These are phyloP conservation scores for Colletotrichum sp. DNA, from an alignment of 2,329 filamentous ascomycete genomes.

Conservation along the genomic window DNA sequence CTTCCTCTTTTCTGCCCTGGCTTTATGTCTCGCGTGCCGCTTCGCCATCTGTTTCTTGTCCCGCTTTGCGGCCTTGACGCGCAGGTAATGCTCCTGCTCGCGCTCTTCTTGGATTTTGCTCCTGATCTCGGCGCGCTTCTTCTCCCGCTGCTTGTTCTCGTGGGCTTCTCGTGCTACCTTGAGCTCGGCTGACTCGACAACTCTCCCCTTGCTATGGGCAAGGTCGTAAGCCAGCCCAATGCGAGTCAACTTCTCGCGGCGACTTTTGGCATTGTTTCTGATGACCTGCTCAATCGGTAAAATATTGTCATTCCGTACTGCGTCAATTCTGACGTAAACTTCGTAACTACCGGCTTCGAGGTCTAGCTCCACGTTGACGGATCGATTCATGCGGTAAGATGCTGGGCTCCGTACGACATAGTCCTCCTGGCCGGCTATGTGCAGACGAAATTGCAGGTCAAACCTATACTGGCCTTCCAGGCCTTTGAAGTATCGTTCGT, in stretches of 20 bases:
- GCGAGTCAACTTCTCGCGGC: constrained; percentile 74
- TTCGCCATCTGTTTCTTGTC: constrained; percentile 29
- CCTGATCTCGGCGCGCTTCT: constrained; percentile 37
- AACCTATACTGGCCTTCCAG: constrained; percentile 63
- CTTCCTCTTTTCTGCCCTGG: constrained; percentile 30
- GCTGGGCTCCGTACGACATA: constrained; percentile 61
- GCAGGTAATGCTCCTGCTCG: constrained; percentile 40
- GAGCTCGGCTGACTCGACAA: constrained; percentile 53
- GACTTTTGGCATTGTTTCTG: constrained; percentile 63
- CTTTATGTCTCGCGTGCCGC: constrained; percentile 41
- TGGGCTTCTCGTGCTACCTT: constrained; percentile 50
- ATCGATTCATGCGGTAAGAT: constrained; percentile 69
- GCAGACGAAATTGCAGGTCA: constrained; percentile 58
- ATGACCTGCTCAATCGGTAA: constrained; percentile 70
- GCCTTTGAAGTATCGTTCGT: constrained; percentile 62
- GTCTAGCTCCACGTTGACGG: constrained; percentile 77
- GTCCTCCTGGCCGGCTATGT: constrained; percentile 53
- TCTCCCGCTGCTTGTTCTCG: constrained; percentile 46
- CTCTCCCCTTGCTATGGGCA: constrained; percentile 68
- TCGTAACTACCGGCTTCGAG: constrained; percentile 78
- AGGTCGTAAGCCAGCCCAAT: constrained; percentile 75
- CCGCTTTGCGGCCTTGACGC: constrained; percentile 41
- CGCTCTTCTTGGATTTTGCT: constrained; percentile 47
- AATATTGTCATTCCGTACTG: constrained; percentile 58
- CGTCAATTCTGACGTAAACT: constrained; percentile 77